phyloP scores from a whole-genome alignment of 1,284 basidiomycete species.

The Ganoderma boninense region DNA sequence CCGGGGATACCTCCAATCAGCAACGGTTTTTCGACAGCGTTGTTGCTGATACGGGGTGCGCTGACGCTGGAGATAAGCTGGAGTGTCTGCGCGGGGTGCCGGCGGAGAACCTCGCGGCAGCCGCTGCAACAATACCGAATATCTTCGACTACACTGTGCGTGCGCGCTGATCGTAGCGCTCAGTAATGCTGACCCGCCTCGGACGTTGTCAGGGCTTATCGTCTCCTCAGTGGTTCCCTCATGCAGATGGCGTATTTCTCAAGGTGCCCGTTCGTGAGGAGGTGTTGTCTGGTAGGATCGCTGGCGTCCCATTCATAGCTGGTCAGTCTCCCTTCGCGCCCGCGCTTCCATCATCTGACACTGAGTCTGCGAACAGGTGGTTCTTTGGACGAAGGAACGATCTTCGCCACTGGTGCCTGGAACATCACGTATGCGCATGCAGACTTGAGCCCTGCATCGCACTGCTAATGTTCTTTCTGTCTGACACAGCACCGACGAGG shows the following conservation, averaged over 20 bases:
- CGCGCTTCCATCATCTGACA: no score
- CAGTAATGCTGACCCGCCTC: background rate
- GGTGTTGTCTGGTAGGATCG: slow-evolving; percentile 35
- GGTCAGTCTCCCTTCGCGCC: no score
- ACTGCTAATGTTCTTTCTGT: no score
- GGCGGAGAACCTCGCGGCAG: slow-evolving; percentile 41
- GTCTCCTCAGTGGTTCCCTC: slow-evolving; percentile 41
- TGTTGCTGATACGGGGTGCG: background rate
- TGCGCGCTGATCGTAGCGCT: background rate
- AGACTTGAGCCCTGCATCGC: background rate
- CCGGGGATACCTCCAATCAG: background rate
- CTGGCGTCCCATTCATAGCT: background rate
- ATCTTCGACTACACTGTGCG: slow-evolving; percentile 6
- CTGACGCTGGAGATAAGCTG: background rate
- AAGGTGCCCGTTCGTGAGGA: slow-evolving; percentile 36
- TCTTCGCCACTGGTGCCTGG: slow-evolving; percentile 33
- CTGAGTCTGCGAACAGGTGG: background rate
- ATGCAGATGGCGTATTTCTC: slow-evolving; percentile 46
- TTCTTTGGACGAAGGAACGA: slow-evolving; percentile 44
- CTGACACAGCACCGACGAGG: slow-evolving; percentile 20
- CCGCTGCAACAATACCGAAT: background rate
- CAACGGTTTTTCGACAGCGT: background rate
- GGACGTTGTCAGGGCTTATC: slow-evolving; percentile 18
- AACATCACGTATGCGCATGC: slow-evolving; percentile 21
- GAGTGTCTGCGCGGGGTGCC: slow-evolving; percentile 39